A percentile compares a stretch with the other conserved stretches of the same genome.
These are phyloP conservation scores for Phytophthora litchii DNA, from an alignment of 352 stramenopile species.

Conservation along the genomic window DNA sequence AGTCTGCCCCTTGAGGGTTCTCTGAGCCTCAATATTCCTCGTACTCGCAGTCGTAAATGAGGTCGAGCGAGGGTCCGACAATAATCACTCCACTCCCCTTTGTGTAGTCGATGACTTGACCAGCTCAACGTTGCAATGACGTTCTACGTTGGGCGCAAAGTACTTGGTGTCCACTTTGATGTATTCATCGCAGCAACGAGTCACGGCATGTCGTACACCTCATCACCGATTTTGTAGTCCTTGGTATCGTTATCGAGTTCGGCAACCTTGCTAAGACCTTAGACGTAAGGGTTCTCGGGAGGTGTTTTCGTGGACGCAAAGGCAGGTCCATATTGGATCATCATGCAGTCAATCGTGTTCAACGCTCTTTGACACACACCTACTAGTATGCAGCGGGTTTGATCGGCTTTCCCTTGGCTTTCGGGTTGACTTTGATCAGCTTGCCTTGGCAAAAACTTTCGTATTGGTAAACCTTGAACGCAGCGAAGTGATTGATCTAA, in stretches of 20 bases:
- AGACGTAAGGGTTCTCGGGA: constrained; percentile 32
- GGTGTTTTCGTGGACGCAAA: constrained; percentile 3
- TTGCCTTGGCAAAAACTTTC: neutral
- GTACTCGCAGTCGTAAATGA: constrained; percentile 37
- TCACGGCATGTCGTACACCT: constrained; percentile 34
- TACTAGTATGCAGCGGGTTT: constrained; percentile 5
- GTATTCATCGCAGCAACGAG: constrained; percentile 37
- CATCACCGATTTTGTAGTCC: constrained; percentile 35
- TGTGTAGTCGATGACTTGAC: constrained; percentile 64
- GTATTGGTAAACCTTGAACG: constrained; percentile 4
- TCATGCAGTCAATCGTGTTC: constrained; percentile 31
- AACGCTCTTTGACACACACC: constrained; percentile 41
- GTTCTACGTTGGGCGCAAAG: constrained; percentile 43
- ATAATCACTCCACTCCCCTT: constrained; percentile 54
- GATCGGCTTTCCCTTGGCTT: neutral
- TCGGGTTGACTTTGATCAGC: constrained; percentile 1
- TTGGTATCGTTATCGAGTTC: constrained; percentile 37
- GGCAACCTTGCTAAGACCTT: constrained; percentile 36
- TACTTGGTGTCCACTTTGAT: constrained; percentile 28
- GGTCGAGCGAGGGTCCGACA: constrained; percentile 33
- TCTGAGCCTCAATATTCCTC: constrained; percentile 39
- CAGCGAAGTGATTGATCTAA: neutral
- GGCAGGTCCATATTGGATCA: constrained; percentile 10
- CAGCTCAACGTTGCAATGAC: constrained; percentile 40
- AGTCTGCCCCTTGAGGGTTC: constrained; percentile 24